A percentile compares a stretch with the other conserved stretches of the same genome.
Evolutionary conservation across 1,284 basidiomycete species (phyloP).

Genomic region (Ceratobasidium papillatum): DNA sequence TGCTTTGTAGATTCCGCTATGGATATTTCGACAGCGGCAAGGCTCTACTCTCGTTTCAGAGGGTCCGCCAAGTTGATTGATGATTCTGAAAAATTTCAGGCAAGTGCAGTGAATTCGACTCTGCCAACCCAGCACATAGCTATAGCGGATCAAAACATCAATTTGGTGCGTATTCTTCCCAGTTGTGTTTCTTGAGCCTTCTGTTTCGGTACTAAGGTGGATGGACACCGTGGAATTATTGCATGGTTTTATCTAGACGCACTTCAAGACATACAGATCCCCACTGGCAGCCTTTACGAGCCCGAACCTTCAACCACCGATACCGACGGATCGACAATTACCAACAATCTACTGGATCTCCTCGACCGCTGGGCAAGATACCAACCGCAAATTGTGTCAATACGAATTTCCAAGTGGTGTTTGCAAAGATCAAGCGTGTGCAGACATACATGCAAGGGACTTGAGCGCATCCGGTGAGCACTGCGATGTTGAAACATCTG

Average conservation of each 20-base stretch:
- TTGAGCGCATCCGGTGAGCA: constrained; percentile 33
- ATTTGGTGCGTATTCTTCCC: constrained; percentile 18
- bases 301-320: constrained; percentile 25
- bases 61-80: neutral
- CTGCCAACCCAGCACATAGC: neutral
- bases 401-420: constrained; percentile 34
- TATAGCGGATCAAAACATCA: neutral
- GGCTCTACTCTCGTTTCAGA: neutral
- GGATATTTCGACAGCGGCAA: constrained; percentile 20
- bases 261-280: constrained; percentile 35
- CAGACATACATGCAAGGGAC: constrained; percentile 23
- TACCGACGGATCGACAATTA: constrained; percentile 23
- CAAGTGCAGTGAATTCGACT: neutral
- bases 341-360: constrained; percentile 36
- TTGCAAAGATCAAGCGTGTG: constrained; percentile 26
- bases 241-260: constrained; percentile 20
- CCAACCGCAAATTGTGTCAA: constrained; percentile 24
- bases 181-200: neutral
- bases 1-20: neutral
- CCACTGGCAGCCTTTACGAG: constrained; percentile 33
- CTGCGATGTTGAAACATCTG: neutral
- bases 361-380: constrained; percentile 13
- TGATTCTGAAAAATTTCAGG: constrained; percentile 13
- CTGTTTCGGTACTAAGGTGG: constrained; percentile 22
- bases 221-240: constrained; percentile 17